phyloP scores from a whole-genome alignment of 306 rosid genomes.

The Malus sylvestris region DNA sequence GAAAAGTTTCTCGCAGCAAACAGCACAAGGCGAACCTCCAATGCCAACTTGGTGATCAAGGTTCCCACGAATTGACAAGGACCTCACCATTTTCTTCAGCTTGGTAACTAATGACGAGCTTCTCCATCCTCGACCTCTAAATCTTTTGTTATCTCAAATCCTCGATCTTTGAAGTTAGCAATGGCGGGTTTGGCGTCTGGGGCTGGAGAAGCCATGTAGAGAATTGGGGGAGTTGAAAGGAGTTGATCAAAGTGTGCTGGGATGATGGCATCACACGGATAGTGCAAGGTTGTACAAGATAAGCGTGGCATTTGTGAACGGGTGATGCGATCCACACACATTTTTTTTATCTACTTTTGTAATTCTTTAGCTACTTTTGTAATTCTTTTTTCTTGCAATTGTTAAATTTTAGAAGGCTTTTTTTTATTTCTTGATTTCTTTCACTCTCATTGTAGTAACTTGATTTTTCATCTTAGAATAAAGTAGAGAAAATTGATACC shows the following conservation, averaged over 20 bases:
- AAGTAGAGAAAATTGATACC: no score
- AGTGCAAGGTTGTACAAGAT: no score
- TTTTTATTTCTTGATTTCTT: no score
- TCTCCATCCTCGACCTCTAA: conserved; percentile 9
- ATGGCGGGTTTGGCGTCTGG: background rate
- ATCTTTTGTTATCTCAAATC: background rate
- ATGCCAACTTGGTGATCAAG: background rate
- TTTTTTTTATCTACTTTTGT: background rate
- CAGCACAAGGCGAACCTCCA: background rate
- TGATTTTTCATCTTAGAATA: no score
- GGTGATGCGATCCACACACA: background rate
- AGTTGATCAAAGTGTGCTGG: no score
- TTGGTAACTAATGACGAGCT: conserved; percentile 13
- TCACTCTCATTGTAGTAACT: no score
- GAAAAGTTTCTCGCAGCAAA: conserved; percentile 33
- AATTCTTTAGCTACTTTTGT: background rate
- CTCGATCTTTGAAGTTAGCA: background rate
- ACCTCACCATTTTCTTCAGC: conserved; percentile 21
- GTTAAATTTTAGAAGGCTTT: no score
- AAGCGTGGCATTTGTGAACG: no score
- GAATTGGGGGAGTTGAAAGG: no score
- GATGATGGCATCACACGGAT: no score
- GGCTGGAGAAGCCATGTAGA: background rate
- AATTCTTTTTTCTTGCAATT: background rate
- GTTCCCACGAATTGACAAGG: background rate